Conservation (phyloP, 352 stramenopile genomes). For the Thalassiosira livingstoniorum region DNA sequence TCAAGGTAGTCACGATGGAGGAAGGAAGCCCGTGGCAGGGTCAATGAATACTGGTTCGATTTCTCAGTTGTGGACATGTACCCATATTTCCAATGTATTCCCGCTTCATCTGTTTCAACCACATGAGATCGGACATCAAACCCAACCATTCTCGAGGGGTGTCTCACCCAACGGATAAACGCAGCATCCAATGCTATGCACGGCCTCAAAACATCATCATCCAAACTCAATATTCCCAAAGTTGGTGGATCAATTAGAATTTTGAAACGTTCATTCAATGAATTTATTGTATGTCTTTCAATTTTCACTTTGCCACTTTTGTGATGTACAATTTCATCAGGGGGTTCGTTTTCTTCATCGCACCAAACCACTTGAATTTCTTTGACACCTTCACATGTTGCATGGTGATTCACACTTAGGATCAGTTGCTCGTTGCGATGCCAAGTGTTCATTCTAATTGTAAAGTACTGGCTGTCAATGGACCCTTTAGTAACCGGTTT, state of each 20-base stretch:
- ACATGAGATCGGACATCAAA: constrained; percentile 79
- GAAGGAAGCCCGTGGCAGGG: constrained; percentile 72
- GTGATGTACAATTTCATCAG: constrained; percentile 51
- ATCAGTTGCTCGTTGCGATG: constrained; percentile 74
- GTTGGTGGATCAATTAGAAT: constrained; percentile 69
- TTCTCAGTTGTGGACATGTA: constrained; percentile 68
- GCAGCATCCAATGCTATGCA: constrained; percentile 81
- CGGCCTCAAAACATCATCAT: constrained; percentile 82
- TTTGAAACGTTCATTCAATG: constrained; percentile 81
- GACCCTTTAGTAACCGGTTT: constrained; percentile 3
- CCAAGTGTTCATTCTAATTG: constrained; percentile 86
- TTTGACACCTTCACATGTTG: constrained; percentile 68
- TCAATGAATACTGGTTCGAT: constrained; percentile 76
- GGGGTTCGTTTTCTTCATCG: constrained; percentile 58
- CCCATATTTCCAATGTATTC: constrained; percentile 48
- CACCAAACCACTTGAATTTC: constrained; percentile 86
- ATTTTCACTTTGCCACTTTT: constrained; percentile 66
- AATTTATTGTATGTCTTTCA: constrained; percentile 77
- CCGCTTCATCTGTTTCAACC: constrained; percentile 46
- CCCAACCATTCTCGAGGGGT: constrained; percentile 79
- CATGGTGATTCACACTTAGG: constrained; percentile 71
- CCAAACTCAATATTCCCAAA: constrained; percentile 78
- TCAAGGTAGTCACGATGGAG: constrained; percentile 81
- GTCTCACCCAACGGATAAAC: constrained; percentile 80
- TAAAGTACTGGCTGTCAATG: constrained; percentile 74